These are phyloP conservation scores for Candida parachauliodes DNA, from an alignment of 805 yeast genomes.

Conservation along the genomic window DNA sequence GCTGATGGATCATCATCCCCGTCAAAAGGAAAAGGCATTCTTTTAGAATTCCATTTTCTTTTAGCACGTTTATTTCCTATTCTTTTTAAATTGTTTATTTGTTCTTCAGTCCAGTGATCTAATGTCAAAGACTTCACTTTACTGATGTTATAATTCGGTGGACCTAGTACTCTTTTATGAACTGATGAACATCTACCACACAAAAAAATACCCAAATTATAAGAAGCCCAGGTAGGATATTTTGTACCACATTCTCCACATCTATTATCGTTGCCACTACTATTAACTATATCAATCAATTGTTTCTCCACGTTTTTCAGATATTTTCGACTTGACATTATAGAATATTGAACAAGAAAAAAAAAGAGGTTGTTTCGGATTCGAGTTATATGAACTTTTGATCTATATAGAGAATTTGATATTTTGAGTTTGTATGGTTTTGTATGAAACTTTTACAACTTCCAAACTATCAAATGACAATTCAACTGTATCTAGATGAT, in stretches of 20 bases:
- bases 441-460: not conserved
- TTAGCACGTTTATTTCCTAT: conserved; percentile 65
- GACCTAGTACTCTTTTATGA: conserved; percentile 58
- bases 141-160: conserved; percentile 48
- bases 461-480: not conserved
- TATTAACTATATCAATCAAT: conserved; percentile 58
- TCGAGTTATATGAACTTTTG: not conserved
- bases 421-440: too few species aligned
- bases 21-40: conserved; percentile 68
- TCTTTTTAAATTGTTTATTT: conserved; percentile 42
- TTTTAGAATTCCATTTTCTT: conserved; percentile 63
- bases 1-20: conserved; percentile 60
- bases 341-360: not conserved
- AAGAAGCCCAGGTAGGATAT: conserved; percentile 60
- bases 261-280: conserved; percentile 55
- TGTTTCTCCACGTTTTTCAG: conserved; percentile 46
- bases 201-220: conserved; percentile 60
- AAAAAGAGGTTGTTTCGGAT: conserved; percentile 5
- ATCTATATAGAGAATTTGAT: not conserved
- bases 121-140: conserved; percentile 68
- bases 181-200: conserved; percentile 85
- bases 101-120: conserved; percentile 63
- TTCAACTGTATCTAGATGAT: not conserved
- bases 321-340: conserved; percentile 22
- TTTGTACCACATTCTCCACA: conserved; percentile 77